Evolutionary conservation across 768 basidiomycete genomes (phyloP).

Genomic region (Pleurotus tuber-regium): DNA sequence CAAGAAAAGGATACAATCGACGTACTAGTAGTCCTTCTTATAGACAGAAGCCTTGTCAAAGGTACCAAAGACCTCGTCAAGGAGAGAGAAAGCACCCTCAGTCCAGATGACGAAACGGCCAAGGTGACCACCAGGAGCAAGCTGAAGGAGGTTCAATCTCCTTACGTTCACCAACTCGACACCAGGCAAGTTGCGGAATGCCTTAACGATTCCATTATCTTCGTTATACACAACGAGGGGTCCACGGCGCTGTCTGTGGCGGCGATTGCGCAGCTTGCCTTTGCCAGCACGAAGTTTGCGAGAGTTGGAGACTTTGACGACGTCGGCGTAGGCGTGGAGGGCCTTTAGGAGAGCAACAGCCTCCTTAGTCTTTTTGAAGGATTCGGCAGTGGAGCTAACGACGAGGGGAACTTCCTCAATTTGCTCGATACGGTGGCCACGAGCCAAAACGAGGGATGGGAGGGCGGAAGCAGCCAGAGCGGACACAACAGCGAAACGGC

Average conservation of each 20-base stretch:
- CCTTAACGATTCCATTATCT: conserved; percentile 96
- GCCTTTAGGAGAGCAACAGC: conserved; percentile 92
- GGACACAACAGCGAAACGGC: conserved; percentile 95
- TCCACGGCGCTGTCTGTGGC: conserved; percentile 95
- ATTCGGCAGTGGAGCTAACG: conserved; percentile 73
- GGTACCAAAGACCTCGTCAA: conserved; percentile 96
- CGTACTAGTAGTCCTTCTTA: conserved; percentile 90
- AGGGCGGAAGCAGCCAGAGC: conserved; percentile 97
- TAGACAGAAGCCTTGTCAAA: conserved; percentile 80
- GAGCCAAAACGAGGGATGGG: conserved; percentile 96
- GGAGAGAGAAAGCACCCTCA: conserved; percentile 85
- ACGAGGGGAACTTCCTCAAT: conserved; percentile 97
- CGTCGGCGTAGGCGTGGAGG: conserved; percentile 86
- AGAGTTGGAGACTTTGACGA: conserved; percentile 96
- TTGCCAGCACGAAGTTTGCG: conserved; percentile 96
- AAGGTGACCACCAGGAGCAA: conserved; percentile 98
- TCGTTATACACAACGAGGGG: conserved; percentile 97
- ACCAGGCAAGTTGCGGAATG: conserved; percentile 98
- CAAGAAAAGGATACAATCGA: conserved; percentile 12
- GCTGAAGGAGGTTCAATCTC: conserved; percentile 94
- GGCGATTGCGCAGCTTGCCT: conserved; percentile 95
- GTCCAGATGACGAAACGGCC: conserved; percentile 99
- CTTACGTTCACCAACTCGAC: conserved; percentile 96
- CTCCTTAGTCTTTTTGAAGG: conserved; percentile 94
- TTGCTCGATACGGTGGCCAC: conserved; percentile 98